Percentiles rank a stretch among this genome's conserved stretches.
Conservation (phyloP, 1,139 yeast species). For the Zhuliangozyma blackwelliae region DNA sequence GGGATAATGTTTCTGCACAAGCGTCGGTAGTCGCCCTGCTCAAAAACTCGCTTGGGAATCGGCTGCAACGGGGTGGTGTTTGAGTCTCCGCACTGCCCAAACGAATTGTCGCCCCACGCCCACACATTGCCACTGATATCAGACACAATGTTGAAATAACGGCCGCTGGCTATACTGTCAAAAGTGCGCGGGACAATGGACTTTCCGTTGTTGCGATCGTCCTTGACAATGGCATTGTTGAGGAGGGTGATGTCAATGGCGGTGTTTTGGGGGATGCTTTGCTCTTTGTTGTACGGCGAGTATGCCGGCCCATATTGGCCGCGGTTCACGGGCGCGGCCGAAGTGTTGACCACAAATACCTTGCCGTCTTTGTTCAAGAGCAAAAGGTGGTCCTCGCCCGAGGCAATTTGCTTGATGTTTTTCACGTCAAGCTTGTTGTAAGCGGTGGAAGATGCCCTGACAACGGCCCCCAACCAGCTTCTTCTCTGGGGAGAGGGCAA, state of each 20-base stretch:
- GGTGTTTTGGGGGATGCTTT: constrained; percentile 21
- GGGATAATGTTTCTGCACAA: constrained; percentile 20
- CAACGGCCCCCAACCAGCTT: constrained; percentile 22
- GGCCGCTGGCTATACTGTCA: constrained; percentile 65
- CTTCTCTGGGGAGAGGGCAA: constrained; percentile 37
- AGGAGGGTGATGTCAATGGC: constrained; percentile 33
- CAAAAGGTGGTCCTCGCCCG: constrained; percentile 68
- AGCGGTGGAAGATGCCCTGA: constrained; percentile 3
- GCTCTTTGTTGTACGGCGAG: constrained; percentile 50
- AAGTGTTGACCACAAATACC: constrained; percentile 61
- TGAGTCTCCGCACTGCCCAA: constrained; percentile 79
- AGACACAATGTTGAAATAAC: constrained; percentile 63
- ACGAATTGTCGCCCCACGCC: constrained; percentile 81
- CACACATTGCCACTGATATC: constrained; percentile 63
- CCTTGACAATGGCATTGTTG: constrained; percentile 28
- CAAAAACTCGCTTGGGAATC: constrained; percentile 56
- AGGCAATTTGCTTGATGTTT: constrained; percentile 44
- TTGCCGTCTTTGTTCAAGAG: constrained; percentile 59
- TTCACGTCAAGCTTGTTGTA: constrained; percentile 22
- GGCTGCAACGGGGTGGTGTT: constrained; percentile 51
- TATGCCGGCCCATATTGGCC: constrained; percentile 85
- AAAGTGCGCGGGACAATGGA: constrained; percentile 40
- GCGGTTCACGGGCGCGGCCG: constrained; percentile 35
- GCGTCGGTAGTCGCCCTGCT: constrained; percentile 16
- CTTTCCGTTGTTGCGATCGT: constrained; percentile 18